Evolutionary conservation across 2,329 filamentous ascomycete species (phyloP).

Genomic region (Arthrinium phaeospermum): DNA sequence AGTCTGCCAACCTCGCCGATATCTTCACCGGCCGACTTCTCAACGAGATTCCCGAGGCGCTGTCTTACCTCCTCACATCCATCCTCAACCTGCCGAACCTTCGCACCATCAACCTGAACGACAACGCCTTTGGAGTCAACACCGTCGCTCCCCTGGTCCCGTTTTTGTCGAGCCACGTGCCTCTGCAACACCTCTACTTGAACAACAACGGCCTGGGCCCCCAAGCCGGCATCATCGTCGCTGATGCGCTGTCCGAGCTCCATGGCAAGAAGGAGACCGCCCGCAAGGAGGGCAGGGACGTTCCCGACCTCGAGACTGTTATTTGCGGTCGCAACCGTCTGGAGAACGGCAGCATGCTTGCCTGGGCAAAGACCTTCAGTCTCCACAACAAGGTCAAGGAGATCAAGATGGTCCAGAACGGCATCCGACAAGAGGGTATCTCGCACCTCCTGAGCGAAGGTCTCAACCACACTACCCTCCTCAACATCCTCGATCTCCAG

Average conservation of each 20-base stretch:
- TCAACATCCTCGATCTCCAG: conserved; percentile 86
- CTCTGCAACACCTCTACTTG: conserved; percentile 90
- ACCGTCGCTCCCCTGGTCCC: conserved; percentile 91
- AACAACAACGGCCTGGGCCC: conserved; percentile 99
- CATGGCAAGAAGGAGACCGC: conserved; percentile 84
- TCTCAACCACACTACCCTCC: conserved; percentile 69
- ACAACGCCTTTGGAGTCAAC: conserved; percentile 97
- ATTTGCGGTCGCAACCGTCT: conserved; percentile 95
- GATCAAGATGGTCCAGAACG: conserved; percentile 98
- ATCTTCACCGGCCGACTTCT: conserved; percentile 96
- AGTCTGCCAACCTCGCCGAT: conserved; percentile 89
- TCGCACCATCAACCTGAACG: conserved; percentile 91
- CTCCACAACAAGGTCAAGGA: conserved; percentile 82
- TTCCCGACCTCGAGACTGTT: conserved; percentile 91
- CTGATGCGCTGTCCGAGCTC: conserved; percentile 82
- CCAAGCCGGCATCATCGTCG: conserved; percentile 85
- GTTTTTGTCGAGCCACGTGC: conserved; percentile 86
- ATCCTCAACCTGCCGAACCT: conserved; percentile 86
- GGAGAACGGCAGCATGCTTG: conserved; percentile 94
- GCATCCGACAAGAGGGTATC: conserved; percentile 93
- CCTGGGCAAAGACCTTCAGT: conserved; percentile 88
- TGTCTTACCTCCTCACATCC: conserved; percentile 83
- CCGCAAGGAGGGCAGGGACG: conserved; percentile 70
- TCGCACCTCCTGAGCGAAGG: conserved; percentile 80
- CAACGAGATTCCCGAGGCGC: conserved; percentile 89